Percentiles rank a stretch among this genome's conserved stretches.
These are phyloP conservation scores for Trichoderma sp. DNA, from an alignment of 2,329 filamentous ascomycete genomes.

Conservation along the genomic window DNA sequence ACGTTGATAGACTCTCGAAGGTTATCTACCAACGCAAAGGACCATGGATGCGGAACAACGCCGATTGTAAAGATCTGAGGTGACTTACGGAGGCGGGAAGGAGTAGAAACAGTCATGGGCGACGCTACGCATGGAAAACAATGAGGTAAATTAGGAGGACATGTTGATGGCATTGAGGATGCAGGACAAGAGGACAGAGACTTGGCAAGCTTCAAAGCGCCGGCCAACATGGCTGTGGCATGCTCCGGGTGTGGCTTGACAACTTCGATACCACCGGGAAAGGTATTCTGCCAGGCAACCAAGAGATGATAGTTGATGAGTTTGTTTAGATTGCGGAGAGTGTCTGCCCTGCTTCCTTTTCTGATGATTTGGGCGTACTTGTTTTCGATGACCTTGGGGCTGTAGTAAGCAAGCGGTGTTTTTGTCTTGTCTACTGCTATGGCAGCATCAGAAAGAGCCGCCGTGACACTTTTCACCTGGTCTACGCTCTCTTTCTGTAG, in stretches of 20 bases:
- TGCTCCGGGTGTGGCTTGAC: conserved; percentile 75
- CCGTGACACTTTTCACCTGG: conserved; percentile 59
- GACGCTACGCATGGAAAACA: conserved; percentile 69
- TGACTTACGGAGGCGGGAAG: conserved; percentile 66
- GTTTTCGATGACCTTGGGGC: conserved; percentile 55
- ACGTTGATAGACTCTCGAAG: conserved; percentile 60
- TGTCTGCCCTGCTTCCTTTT: conserved; percentile 50
- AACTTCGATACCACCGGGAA: conserved; percentile 72
- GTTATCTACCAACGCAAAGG: conserved; percentile 65
- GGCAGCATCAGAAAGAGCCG: conserved; percentile 55
- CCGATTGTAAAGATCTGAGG: conserved; percentile 76
- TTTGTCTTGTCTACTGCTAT: conserved; percentile 65
- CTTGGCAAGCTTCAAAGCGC: conserved; percentile 68
- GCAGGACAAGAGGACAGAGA: conserved; percentile 73
- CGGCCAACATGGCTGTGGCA: conserved; percentile 68
- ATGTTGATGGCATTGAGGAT: conserved; percentile 70
- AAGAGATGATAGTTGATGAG: conserved; percentile 86
- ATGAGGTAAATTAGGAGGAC: conserved; percentile 73
- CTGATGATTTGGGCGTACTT: conserved; percentile 66
- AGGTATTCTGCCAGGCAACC: conserved; percentile 76
- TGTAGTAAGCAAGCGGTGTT: conserved; percentile 75
- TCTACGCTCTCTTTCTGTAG: conserved; percentile 55
- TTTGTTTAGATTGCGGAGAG: conserved; percentile 62
- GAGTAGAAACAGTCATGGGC: conserved; percentile 64
- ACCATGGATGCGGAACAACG: conserved; percentile 88